These are phyloP conservation scores for Candida railenensis DNA, from an alignment of 805 yeast genomes.

Conservation along the genomic window DNA sequence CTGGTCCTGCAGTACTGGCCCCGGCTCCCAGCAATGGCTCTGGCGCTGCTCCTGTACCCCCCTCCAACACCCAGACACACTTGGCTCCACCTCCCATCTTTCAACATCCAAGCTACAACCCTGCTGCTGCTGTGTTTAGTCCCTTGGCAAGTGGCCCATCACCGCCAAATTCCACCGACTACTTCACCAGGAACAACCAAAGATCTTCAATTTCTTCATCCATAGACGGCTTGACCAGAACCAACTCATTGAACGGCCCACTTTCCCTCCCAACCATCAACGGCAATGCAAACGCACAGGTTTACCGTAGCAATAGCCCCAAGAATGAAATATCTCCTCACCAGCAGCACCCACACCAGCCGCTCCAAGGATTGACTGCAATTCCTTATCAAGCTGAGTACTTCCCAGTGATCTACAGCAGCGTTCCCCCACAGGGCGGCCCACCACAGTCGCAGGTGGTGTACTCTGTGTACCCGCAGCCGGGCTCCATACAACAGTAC, in stretches of 20 bases:
- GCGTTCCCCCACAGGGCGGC: not conserved
- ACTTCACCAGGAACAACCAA: constrained; percentile 1
- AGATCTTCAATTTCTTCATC: constrained; percentile 3
- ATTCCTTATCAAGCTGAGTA: not conserved
- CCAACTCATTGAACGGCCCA: constrained; percentile 5
- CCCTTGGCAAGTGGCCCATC: not conserved
- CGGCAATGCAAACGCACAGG: not conserved
- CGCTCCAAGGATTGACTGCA: not conserved
- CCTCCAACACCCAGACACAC: not conserved
- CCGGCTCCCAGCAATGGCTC: constrained; percentile 3
- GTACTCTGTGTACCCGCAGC: constrained; percentile 3
- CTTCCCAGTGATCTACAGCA: not conserved
- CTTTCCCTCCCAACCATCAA: not conserved
- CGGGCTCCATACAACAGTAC: constrained; percentile 3
- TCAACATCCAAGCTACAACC: not conserved
- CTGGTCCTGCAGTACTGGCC: not conserved
- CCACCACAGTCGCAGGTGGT: not conserved
- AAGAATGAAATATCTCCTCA: not conserved
- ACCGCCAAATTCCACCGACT: constrained; percentile 3
- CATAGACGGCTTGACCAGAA: constrained; percentile 2
- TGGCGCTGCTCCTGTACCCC: not conserved
- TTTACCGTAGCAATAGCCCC: not conserved
- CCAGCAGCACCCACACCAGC: not conserved
- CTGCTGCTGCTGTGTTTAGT: not conserved
- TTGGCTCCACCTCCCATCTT: not conserved